These are phyloP conservation scores for Penicillium sp. DNA, from an alignment of 2,329 filamentous ascomycete species.

Conservation along the genomic window DNA sequence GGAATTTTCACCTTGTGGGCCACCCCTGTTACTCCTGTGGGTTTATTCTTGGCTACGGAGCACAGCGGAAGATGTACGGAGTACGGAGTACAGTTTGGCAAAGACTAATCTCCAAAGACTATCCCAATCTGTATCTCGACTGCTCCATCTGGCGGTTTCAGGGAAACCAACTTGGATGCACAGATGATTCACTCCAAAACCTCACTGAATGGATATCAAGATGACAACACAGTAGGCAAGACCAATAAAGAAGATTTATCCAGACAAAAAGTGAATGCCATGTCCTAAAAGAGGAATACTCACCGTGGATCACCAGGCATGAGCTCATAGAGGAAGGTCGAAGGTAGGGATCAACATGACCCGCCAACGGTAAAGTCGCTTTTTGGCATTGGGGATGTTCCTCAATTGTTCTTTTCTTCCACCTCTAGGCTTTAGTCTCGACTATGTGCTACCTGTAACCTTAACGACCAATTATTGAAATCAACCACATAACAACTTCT, in stretches of 20 bases:
- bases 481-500: too few relatives aligned
- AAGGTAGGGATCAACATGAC: conserved; percentile 1
- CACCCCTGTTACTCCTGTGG: conserved; percentile 12
- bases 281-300: neutral
- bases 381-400: too few relatives aligned
- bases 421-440: too few relatives aligned
- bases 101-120: conserved; percentile 5
- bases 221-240: neutral
- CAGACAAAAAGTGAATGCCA: conserved; percentile 1
- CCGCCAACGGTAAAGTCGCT: neutral
- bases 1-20: conserved; percentile 16
- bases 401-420: too few relatives aligned
- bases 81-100: conserved; percentile 5
- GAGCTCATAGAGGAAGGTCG: neutral
- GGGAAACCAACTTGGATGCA: neutral
- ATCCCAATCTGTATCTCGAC: neutral
- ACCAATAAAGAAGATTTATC: neutral
- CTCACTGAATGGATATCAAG: neutral
- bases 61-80: too few relatives aligned
- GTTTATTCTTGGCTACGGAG: conserved; percentile 14
- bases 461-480: too few relatives aligned
- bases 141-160: neutral
- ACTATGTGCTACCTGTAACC: too few relatives aligned
- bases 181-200: neutral
- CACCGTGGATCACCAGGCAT: neutral